Percentiles rank a stretch among this genome's conserved stretches.
These are phyloP conservation scores for Exophiala sp. DNA, from an alignment of 2,329 filamentous ascomycete species.

Conservation along the genomic window DNA sequence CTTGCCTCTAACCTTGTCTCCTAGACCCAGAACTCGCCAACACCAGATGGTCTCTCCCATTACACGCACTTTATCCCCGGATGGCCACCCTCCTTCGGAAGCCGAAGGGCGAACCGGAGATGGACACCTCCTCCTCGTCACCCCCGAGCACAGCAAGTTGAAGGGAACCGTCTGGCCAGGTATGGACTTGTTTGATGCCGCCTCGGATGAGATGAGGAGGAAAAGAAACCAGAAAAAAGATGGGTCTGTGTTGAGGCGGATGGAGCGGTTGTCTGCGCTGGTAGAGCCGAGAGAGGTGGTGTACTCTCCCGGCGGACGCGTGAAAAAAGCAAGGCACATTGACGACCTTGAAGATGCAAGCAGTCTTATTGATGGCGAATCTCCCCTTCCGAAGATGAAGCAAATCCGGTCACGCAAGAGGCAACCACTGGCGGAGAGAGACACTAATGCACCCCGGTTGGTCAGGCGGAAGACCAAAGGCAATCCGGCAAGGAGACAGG, in stretches of 20 bases:
- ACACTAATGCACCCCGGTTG: constrained; percentile 34
- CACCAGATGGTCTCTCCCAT: constrained; percentile 6
- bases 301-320: constrained; percentile 41
- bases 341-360: constrained; percentile 46
- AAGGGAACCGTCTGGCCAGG: constrained; percentile 48
- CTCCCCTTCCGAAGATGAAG: constrained; percentile 35
- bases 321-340: constrained; percentile 43
- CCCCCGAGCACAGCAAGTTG: constrained; percentile 36
- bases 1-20: not conserved
- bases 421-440: constrained; percentile 33
- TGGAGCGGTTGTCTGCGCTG: constrained; percentile 42
- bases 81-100: constrained; percentile 4
- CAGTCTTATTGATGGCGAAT: constrained; percentile 43
- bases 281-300: constrained; percentile 45
- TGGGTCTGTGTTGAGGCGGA: constrained; percentile 39
- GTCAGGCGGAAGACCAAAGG: constrained; percentile 30
- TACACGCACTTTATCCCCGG: constrained; percentile 2
- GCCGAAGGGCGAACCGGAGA: constrained; percentile 8
- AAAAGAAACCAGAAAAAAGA: constrained; percentile 50
- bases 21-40: constrained; percentile 12
- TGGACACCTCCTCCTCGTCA: constrained; percentile 13
- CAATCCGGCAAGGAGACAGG: constrained; percentile 15
- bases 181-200: constrained; percentile 49
- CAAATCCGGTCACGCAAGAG: constrained; percentile 31
- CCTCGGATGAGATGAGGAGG: constrained; percentile 44